Evolutionary conservation across 2,329 filamentous ascomycete species (phyloP), one percentile per base, ranked within the genome.

Genomic region (Cordyceps javanica): DNA sequence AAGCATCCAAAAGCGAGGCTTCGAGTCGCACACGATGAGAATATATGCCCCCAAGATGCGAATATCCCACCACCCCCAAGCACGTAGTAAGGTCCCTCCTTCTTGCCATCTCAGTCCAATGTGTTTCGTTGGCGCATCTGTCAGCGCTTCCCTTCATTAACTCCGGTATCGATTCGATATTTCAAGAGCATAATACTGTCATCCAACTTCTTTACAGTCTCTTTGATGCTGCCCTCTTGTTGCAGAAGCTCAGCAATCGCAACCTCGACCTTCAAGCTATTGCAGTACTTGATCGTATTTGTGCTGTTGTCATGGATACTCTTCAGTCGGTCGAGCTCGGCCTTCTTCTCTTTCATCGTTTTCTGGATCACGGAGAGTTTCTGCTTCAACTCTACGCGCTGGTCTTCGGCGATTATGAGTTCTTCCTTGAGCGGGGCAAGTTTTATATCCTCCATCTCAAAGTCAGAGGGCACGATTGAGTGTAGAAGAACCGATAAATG

Each of bases 181-280:
- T 26, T 38, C n/a, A 48, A 30, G 6, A 55, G 52, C 14, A 55
- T 48, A n/a, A 55, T 55, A 32, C 16, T 55, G 5, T 48, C 30
- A 3, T 46, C 32, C 16, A 23, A 21, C 30, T 55, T 42, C 7
- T 46, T 21, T 7, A 48, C n/a, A 1, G 30, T 23, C 14, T 38
- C 23, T 3, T 8, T 39, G 23, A 55, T 26, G 16, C 14, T 23
- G 14, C 3, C 32, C 11, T 46, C 42, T 11, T 30, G 38, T 9
- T 55, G 42, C 11, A 28, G 32, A 6, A 54, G 51, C 19, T 54
- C 39, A 8, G 55, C 55, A 21, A 57, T 57, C 8, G 36, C 55
- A 1, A 45, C 45, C 28, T 50, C 46, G 14, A 57, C 14, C 45
- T 57, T 38, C 14, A 57, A 21, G 21, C 36, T 19, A 36, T 10